Conservation (phyloP, 176 grass and related monocot genomes). For the Zoysia pacifica region DNA sequence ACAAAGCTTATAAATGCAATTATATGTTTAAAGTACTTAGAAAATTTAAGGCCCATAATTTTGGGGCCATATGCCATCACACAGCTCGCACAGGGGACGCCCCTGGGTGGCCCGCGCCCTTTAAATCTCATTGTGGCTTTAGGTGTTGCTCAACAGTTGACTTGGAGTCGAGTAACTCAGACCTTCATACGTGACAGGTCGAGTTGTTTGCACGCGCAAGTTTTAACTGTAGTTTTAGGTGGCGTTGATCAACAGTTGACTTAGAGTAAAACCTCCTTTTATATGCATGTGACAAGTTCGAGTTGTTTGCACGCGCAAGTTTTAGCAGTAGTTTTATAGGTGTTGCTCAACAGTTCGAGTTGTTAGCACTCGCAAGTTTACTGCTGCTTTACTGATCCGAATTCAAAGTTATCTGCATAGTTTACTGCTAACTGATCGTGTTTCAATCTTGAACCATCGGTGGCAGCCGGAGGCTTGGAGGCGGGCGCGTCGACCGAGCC, state of each 20-base stretch:
- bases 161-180: neutral
- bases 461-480: too few species aligned
- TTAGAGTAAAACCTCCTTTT: neutral
- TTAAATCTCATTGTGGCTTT: constrained; percentile 2
- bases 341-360: neutral
- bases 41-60: too few species aligned
- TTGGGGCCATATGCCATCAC: too few species aligned
- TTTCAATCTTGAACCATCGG: too few species aligned
- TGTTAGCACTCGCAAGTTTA: neutral
- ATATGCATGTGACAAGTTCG: neutral
- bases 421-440: neutral
- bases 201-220: too few species aligned
- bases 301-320: neutral
- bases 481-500: too few species aligned
- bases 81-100: too few species aligned
- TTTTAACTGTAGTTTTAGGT: neutral
- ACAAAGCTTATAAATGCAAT: too few species aligned
- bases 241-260: constrained; percentile 4
- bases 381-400: neutral
- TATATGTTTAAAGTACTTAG: too few species aligned
- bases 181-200: neutral
- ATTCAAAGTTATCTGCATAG: neutral
- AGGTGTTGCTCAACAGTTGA: constrained; percentile 5
- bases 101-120: neutral
- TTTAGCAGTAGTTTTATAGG: neutral